Evolutionary conservation across 805 yeast genomes (phyloP), one percentile per base, ranked within the genome.

Genomic region (Tetrapisispora namnaoensis): DNA sequence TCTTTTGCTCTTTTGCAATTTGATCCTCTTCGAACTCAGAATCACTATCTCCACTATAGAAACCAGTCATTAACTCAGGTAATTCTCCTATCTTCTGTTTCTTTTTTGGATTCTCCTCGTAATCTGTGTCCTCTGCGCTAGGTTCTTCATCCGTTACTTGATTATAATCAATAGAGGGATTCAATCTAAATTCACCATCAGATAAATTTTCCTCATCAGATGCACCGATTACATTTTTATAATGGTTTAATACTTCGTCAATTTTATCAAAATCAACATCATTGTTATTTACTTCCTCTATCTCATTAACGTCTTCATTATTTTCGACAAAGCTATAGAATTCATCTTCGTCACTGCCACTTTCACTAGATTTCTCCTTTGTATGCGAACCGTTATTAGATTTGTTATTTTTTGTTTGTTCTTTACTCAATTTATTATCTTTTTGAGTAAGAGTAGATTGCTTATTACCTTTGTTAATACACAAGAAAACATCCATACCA

Each of bases 41-140:
- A 40, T 77, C 83, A 16, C 75, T 79, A 35, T 86, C 95, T 5
- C 88, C 95, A 5, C 96, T 88, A 51, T 76, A 77, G 65, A 86
- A 93, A 4, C 99, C 99, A 1, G 78, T 70, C 47, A 83, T 80
- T 45, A 89, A 70, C 42, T 78, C 80, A 0, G 96, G 96, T 14
- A 88, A 72, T 17, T 69, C 65, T 46, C 60, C 51, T 45, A 68
- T 59, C 46, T 60, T 59, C 14, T 62, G 55, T 37, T 62, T 57
- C 38, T 56, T 55, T 30, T 55, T 59, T 17, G 56, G 47, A 13
- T 53, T 50, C 24, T 53, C 54, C 14, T 64, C 70, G 55, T 73
- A 74, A 46, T 72, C 73, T 50, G 74, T 79, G 47, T 55, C 63
- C n/a, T 57, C 58, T 17, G 59, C 58, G 8, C 57, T 65, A 9